Evolutionary conservation across 2,329 filamentous ascomycete genomes (phyloP).

Genomic region (Colletotrichum camelliae): DNA sequence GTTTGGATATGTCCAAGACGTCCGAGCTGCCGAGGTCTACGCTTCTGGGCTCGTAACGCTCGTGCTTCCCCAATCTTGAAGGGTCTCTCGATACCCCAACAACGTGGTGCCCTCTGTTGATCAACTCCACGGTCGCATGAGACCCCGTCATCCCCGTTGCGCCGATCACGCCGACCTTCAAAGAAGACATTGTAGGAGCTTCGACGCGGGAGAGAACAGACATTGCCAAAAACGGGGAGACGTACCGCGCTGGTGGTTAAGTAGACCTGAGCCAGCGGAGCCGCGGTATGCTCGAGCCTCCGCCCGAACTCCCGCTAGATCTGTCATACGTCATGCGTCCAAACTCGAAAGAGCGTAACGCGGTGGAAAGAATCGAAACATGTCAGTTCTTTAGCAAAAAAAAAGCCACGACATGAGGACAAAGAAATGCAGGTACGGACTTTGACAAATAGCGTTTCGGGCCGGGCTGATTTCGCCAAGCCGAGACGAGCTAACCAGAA

Average conservation of each 20-base stretch:
- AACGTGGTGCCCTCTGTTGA: background rate
- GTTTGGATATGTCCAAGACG: background rate
- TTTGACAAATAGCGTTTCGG: background rate
- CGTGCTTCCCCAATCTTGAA: background rate
- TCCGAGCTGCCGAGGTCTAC: background rate
- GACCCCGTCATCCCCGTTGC: constrained; percentile 3
- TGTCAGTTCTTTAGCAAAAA: background rate
- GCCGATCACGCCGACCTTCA: background rate
- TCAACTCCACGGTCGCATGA: background rate
- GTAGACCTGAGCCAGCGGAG: background rate
- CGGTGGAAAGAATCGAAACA: background rate
- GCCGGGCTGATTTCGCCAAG: background rate
- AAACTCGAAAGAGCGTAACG: background rate
- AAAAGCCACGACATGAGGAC: background rate
- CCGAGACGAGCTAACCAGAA: constrained; percentile 3
- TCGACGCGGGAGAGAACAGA: background rate
- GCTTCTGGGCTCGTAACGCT: background rate
- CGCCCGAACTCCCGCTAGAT: background rate
- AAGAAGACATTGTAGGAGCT: background rate
- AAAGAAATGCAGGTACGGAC: background rate
- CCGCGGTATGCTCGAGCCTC: background rate
- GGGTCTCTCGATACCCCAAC: background rate
- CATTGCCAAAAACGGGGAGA: background rate
- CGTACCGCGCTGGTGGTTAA: background rate
- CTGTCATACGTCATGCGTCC: constrained; percentile 1